Conservation (phyloP, 2,329 filamentous ascomycete species). For the Phoma sp. region DNA sequence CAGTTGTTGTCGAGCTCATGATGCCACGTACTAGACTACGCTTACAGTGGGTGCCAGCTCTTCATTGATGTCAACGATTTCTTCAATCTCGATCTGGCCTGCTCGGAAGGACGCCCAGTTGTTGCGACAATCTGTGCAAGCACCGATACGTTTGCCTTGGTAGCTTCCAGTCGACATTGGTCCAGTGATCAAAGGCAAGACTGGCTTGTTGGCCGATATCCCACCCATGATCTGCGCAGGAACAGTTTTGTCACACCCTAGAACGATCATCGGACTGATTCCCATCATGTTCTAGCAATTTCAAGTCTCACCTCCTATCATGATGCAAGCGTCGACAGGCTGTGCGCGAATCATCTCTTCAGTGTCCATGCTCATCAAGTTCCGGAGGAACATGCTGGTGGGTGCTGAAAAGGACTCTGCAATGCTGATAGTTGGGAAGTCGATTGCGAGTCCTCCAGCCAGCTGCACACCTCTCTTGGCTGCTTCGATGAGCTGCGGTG, state of each 20-base stretch:
- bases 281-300: neutral
- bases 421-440: slow-evolving; percentile 76
- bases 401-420: slow-evolving; percentile 73
- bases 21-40: neutral
- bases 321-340: slow-evolving; percentile 70
- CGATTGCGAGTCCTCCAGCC: slow-evolving; percentile 70
- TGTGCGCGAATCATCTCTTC: slow-evolving; percentile 79
- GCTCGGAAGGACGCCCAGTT: slow-evolving; percentile 75
- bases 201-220: slow-evolving; percentile 75
- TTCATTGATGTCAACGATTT: slow-evolving; percentile 73
- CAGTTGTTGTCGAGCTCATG: neutral
- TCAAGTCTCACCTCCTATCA: slow-evolving; percentile 64
- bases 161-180: slow-evolving; percentile 78
- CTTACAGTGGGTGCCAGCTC: slow-evolving; percentile 73
- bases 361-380: slow-evolving; percentile 80
- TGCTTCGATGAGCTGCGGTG: slow-evolving; percentile 74
- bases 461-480: slow-evolving; percentile 72
- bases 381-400: slow-evolving; percentile 77
- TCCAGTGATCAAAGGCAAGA: slow-evolving; percentile 71
- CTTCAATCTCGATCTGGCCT: slow-evolving; percentile 71
- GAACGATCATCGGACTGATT: neutral
- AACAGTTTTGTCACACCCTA: slow-evolving; percentile 76
- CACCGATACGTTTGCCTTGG: slow-evolving; percentile 68
- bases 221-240: slow-evolving; percentile 78
- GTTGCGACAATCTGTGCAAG: slow-evolving; percentile 76